A percentile compares a stretch with the other conserved stretches of the same genome.
Conservation (phyloP, 1,139 yeast genomes). For the Kurtzmaniella quercitrusa region DNA sequence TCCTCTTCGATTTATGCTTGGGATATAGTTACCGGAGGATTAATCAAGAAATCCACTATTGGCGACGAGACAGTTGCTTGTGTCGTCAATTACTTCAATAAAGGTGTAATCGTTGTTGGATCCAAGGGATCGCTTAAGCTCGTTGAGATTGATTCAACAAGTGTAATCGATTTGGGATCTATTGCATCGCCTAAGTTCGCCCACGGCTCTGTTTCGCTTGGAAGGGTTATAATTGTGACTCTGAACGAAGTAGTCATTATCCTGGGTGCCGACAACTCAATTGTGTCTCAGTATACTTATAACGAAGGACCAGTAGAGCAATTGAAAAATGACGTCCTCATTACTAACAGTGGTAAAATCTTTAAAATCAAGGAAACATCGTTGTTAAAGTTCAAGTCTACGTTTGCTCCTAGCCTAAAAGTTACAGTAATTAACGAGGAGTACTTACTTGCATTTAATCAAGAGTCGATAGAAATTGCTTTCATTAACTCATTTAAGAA, state of each 20-base stretch:
- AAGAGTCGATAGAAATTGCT: background rate
- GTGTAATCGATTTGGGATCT: too few species aligned
- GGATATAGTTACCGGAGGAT: slow-evolving; percentile 17
- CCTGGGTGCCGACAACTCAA: background rate
- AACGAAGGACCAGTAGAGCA: slow-evolving; percentile 12
- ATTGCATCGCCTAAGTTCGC: background rate
- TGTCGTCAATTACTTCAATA: slow-evolving; percentile 14
- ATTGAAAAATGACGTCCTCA: slow-evolving; percentile 18
- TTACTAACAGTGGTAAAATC: slow-evolving; percentile 16
- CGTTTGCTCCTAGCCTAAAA: background rate
- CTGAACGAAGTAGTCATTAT: background rate
- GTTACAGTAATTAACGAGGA: slow-evolving; percentile 3
- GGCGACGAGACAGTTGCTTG: slow-evolving; percentile 11
- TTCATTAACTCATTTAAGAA: background rate
- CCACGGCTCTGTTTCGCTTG: slow-evolving; percentile 4
- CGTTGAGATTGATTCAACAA: slow-evolving; percentile 2
- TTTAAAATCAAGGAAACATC: slow-evolving; percentile 11
- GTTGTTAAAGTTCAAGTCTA: slow-evolving; percentile 3
- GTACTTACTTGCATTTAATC: background rate
- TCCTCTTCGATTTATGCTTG: slow-evolving; percentile 14
- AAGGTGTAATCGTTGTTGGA: slow-evolving; percentile 19
- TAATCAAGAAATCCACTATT: slow-evolving; percentile 12
- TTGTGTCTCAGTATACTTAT: background rate
- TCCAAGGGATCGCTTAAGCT: slow-evolving; percentile 12
- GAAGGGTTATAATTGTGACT: slow-evolving; percentile 2